Evolutionary conservation across 2,329 filamentous ascomycete species (phyloP), one percentile per base, ranked within the genome.

Genomic region (Cordyceps javanica): DNA sequence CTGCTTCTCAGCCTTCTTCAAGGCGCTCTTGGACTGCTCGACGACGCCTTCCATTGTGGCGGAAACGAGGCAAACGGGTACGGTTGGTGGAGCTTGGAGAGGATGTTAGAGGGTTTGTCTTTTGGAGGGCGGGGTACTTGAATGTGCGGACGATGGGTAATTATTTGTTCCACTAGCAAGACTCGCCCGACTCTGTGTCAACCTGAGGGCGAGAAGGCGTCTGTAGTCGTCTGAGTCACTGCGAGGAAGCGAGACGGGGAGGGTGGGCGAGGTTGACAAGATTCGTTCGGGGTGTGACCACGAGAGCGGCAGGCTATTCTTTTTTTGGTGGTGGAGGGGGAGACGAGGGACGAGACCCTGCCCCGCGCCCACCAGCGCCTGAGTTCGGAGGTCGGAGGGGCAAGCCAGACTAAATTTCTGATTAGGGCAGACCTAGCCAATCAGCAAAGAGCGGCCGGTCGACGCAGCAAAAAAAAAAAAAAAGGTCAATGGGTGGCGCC

Each of bases 1-100:
- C 69, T 81, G 76, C 75, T 86, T 86, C 73, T 85, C 82, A 51
- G 82, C 82, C 77, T 85, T 86, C 72, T 86, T 86, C 67, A 81
- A 70, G 64, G 82, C 82, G 70, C 81, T 85, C 77, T 86, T 86
- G 64, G 82, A 85, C 58, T 74, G 76, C 60, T 64, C 66, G 13
- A 72, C 67, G 62, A 65, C 66, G 58, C 63, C 62, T 62, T 67
- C 70, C 65, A 71, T 72, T 62, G 59, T 62, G 63, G 57, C 58
- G 46, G 51, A 38, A 30, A 16, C n/a, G 28, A 42, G 41, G 28
- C 46, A 51, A 57, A 55, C 45, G 41, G 38, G 58, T n/a, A 45
- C 19, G 32, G 21, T 38, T 55, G 53, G 34, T 58, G 48, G 49
- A 46, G 26, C 48, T 58, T 57, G 14, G 23, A 21, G 30, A 39